Base-by-base conservation (phyloP, 73 alveolate genomes). In the Breviolum minutum region DNA sequence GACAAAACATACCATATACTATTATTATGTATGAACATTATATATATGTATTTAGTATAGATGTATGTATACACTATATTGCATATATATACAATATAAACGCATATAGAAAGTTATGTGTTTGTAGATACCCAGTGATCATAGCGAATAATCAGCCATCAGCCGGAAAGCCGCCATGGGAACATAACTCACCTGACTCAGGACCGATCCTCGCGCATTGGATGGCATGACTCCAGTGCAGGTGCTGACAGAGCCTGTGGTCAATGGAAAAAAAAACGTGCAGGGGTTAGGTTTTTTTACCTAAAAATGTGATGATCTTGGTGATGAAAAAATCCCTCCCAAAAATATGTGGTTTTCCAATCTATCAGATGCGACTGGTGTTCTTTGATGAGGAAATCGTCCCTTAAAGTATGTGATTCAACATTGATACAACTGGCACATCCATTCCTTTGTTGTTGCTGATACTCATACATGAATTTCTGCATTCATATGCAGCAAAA, bases 221-320 rank as follows among this genome's bases (percentile, higher is more conserved):
- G 97, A 90, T 73, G 97, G 97, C 79, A 90, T 90, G 97, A 54
- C 97, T 9, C 97, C 97, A 1, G 13, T 90, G 61, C 97, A 90
- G 97, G 97, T 16, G 30, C 60, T 2, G 4, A 40, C 54, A n/a
- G n/a, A n/a, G n/a, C n/a, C n/a, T 3, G 54, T 40, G 54, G 54
- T 40, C 54, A 40, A 40, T n/a, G n/a, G n/a, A n/a, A n/a, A n/a
- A n/a, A n/a, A n/a, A n/a, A n/a, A n/a, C n/a, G n/a, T n/a, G n/a
- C n/a, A n/a, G n/a, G n/a, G n/a, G 54, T 40, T 40, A 3, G 54
- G 54, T 2, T 40, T 40, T 2, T 40, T 40, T 40, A 40, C 54
- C 54, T 40, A 40, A 40, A 3, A 40, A 3, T 40, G 54, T 40
- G 54, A 40, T 40, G 54, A 40, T 40, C 54, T 40, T 40, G 54